Evolutionary conservation across 169 alveolate species (phyloP), one percentile per base, ranked within the genome.

Genomic region (Cryptosporidium viatorum): DNA sequence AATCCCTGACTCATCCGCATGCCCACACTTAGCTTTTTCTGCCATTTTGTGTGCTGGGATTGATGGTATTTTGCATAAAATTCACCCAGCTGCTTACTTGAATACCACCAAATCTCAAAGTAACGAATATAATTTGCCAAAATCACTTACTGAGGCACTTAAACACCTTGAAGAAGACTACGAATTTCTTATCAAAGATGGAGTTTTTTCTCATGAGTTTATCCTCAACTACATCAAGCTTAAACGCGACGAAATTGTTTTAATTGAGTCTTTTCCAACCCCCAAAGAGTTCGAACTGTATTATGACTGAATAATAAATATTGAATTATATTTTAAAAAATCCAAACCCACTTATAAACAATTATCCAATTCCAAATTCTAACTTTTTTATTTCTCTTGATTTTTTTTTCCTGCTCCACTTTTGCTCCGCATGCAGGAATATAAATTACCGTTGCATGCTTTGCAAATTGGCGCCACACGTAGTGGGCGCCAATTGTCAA

Each of bases 31-130:
- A 43, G 92, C 93, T 41, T 85, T 93, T 16, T 93, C 97, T 10
- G 95, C 97, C 65, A 91, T 93, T 51, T 85, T 93, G 71, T 86
- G 94, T 86, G 97, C 97, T n/a, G 97, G 96, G 7, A 70, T 92
- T 75, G 97, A 94, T 84, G 97, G 97, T 14, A 92, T 94, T 14
- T 39, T 35, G 50, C 69, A n/a, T n/a, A 75, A 86, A 69, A 58
- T 93, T 48, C 84, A 68, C 16, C 95, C 94, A 71, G 41, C 21
- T 67, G 71, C 58, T 62, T 92, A 50, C 31, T 48, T 70, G 67
- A 71, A 50, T 37, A 62, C 43, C 10, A 3, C 14, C 8, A 33
- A 31, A 21, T 23, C 60, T 23, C 58, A 18, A 21, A 69, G 31
- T 41, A 65, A 16, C n/a, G 52, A 84, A 21, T 21, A 18, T 26